Conservation (phyloP, 148 eudicot species). For the Rhododendron simsii region DNA sequence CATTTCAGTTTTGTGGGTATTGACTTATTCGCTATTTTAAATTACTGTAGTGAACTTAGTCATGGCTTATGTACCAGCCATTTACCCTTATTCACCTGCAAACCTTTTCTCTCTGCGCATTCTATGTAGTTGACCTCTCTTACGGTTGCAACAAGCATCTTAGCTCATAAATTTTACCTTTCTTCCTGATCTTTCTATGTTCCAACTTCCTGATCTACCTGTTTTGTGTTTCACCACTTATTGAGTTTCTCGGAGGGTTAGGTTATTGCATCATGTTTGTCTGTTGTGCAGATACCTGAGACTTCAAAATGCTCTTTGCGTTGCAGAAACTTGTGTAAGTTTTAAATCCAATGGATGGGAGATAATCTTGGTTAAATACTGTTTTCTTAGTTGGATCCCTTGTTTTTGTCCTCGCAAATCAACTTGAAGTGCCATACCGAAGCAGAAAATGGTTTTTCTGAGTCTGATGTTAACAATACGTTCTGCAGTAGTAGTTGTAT, state of each 20-base stretch:
- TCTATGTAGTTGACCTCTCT: background rate
- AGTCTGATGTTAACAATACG: background rate
- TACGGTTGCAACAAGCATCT: background rate
- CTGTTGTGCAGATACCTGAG: constrained; percentile 60
- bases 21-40: background rate
- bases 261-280: constrained; percentile 2
- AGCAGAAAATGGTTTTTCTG: background rate
- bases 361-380: background rate
- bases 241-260: background rate
- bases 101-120: background rate
- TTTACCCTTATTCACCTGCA: constrained; percentile 6
- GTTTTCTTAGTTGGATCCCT: constrained; percentile 1
- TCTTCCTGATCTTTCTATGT: background rate
- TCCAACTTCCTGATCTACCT: background rate
- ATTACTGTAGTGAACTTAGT: background rate
- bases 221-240: background rate
- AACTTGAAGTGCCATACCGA: background rate
- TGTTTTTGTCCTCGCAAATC: background rate
- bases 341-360: constrained; percentile 5
- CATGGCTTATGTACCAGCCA: background rate
- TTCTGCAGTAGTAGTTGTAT: background rate
- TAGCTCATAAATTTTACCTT: no score
- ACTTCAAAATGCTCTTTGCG: constrained; percentile 70
- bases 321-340: constrained; percentile 76
- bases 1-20: background rate